These are phyloP conservation scores for Aspergillus uvarum DNA, from an alignment of 2,329 filamentous ascomycete species.

Conservation along the genomic window DNA sequence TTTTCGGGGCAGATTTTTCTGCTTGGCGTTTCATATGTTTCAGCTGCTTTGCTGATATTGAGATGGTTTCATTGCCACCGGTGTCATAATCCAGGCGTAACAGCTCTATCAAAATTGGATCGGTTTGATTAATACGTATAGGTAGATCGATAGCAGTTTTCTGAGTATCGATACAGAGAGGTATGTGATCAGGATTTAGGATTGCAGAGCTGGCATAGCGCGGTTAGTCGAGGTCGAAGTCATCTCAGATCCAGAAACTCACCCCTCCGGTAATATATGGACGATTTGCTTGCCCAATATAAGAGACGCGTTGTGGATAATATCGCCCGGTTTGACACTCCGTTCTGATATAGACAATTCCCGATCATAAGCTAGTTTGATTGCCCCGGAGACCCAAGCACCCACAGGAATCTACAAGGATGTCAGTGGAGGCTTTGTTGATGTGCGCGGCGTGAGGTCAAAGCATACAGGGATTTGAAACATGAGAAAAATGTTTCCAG, in stretches of 20 bases:
- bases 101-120: constrained; percentile 85
- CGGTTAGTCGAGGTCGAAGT: constrained; percentile 25
- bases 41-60: constrained; percentile 70
- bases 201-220: constrained; percentile 65
- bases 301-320: constrained; percentile 87
- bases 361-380: constrained; percentile 84
- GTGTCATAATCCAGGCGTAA: constrained; percentile 81
- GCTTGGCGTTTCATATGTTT: constrained; percentile 71
- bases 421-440: constrained; percentile 12
- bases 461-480: constrained; percentile 74
- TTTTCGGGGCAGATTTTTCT: constrained; percentile 56
- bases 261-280: constrained; percentile 94
- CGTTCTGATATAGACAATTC: constrained; percentile 92
- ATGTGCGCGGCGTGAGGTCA: constrained; percentile 2
- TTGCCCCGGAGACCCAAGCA: constrained; percentile 68
- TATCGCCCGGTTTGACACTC: constrained; percentile 81
- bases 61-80: constrained; percentile 75
- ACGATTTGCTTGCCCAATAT: constrained; percentile 97
- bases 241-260: constrained; percentile 24
- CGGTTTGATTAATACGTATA: constrained; percentile 90
- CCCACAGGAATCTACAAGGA: constrained; percentile 65
- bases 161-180: constrained; percentile 74
- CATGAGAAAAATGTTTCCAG: constrained; percentile 84
- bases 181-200: constrained; percentile 75
- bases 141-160: constrained; percentile 67